Conservation (phyloP, 208 protist species). For the Borovskyia barvae region DNA sequence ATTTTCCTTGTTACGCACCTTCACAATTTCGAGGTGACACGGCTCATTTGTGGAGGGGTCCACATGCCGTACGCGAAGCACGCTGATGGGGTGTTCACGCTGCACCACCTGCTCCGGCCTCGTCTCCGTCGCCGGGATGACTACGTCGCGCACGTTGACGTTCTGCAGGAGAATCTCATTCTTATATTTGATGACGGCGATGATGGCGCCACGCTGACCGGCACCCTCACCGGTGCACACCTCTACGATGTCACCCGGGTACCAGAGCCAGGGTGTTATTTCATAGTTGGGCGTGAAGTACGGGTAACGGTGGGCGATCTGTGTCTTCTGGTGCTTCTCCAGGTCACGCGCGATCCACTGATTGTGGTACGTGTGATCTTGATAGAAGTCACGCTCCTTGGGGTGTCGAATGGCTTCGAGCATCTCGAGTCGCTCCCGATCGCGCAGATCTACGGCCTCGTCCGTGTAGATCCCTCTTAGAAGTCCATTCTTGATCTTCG, state of each 20-base stretch:
- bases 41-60: constrained; percentile 78
- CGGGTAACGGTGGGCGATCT: constrained; percentile 54
- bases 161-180: constrained; percentile 90
- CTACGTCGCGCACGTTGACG: constrained; percentile 85
- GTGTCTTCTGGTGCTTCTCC: constrained; percentile 57
- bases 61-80: constrained; percentile 69
- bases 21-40: constrained; percentile 72
- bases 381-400: constrained; percentile 87
- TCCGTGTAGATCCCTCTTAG: constrained; percentile 72
- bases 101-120: constrained; percentile 86
- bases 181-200: constrained; percentile 87
- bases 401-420: constrained; percentile 84
- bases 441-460: constrained; percentile 72
- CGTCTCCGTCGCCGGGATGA: constrained; percentile 82
- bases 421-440: constrained; percentile 75
- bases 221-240: constrained; percentile 65
- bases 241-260: constrained; percentile 85
- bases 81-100: constrained; percentile 82
- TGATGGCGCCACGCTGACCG: constrained; percentile 83
- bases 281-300: constrained; percentile 68
- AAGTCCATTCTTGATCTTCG: constrained; percentile 66
- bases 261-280: constrained; percentile 81
- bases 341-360: constrained; percentile 83
- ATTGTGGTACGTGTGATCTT: constrained; percentile 92
- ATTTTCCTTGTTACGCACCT: constrained; percentile 79